Conservation (phyloP, 2,329 filamentous ascomycete species). For the Nemania sp. region DNA sequence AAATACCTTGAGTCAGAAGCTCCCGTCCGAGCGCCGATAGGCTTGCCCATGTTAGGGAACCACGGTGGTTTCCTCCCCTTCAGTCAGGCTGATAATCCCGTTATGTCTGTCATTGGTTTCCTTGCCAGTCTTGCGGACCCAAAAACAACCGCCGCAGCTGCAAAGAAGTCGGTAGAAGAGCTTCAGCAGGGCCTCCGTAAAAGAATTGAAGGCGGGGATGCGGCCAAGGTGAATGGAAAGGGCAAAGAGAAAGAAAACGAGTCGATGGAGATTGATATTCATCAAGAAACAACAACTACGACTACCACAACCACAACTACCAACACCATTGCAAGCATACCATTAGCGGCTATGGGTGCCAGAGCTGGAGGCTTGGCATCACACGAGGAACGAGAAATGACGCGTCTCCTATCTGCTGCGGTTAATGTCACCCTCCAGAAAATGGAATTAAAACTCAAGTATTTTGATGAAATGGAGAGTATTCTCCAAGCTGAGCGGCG, state of each 20-base stretch:
- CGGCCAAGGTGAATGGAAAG: constrained; percentile 65
- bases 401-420: constrained; percentile 88
- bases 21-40: constrained; percentile 63
- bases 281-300: constrained; percentile 60
- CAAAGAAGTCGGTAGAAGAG: constrained; percentile 86
- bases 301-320: constrained; percentile 63
- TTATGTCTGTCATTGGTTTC: constrained; percentile 96
- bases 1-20: constrained; percentile 90
- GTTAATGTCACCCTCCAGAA: constrained; percentile 97
- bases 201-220: constrained; percentile 74
- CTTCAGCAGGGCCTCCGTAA: constrained; percentile 84
- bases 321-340: constrained; percentile 76
- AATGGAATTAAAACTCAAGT: constrained; percentile 92
- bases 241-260: constrained; percentile 68
- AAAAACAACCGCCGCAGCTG: constrained; percentile 88
- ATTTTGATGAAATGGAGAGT: constrained; percentile 96
- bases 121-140: constrained; percentile 92
- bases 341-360: constrained; percentile 86
- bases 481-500: constrained; percentile 91
- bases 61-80: constrained; percentile 87
- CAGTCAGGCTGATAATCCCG: constrained; percentile 92
- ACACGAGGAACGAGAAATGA: constrained; percentile 97
- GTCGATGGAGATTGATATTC: constrained; percentile 73
- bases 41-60: constrained; percentile 75
- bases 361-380: constrained; percentile 90